Evolutionary conservation across 441 rosid genomes (phyloP).

Genomic region (Syzygium malaccense): DNA sequence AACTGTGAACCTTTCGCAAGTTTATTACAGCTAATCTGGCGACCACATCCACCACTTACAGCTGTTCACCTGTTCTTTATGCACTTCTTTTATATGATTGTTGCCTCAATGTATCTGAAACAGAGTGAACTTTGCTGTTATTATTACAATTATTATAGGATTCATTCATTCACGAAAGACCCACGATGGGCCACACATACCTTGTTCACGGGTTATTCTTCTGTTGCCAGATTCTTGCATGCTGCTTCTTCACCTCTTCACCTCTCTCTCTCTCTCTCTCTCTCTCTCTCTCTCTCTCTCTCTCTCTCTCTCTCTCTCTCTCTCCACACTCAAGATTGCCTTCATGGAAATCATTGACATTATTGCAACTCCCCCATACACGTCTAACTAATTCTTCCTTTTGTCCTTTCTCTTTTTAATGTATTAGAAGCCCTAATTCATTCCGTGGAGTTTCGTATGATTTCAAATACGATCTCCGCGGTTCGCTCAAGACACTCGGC

Average conservation of each 20-base stretch:
- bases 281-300: neutral
- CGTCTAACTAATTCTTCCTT: neutral
- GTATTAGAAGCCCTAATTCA: neutral
- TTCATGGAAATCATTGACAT: neutral
- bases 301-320: neutral
- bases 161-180: constrained; percentile 10
- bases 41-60: neutral
- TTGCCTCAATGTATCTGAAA: neutral
- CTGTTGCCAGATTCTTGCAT: constrained; percentile 48
- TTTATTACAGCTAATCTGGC: neutral
- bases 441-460: neutral
- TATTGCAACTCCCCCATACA: neutral
- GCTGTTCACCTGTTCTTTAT: neutral
- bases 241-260: constrained; percentile 6
- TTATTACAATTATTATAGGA: neutral
- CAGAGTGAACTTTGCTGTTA: neutral
- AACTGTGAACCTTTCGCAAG: neutral
- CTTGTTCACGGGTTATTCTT: constrained; percentile 35
- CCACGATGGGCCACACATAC: constrained; percentile 15
- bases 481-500: neutral
- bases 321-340: neutral
- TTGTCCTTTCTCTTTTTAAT: neutral
- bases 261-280: neutral
- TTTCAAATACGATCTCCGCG: neutral
- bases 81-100: neutral